phyloP scores from a whole-genome alignment of 108 stramenopile genomes.

The Cyclostephanos tholiformis region DNA sequence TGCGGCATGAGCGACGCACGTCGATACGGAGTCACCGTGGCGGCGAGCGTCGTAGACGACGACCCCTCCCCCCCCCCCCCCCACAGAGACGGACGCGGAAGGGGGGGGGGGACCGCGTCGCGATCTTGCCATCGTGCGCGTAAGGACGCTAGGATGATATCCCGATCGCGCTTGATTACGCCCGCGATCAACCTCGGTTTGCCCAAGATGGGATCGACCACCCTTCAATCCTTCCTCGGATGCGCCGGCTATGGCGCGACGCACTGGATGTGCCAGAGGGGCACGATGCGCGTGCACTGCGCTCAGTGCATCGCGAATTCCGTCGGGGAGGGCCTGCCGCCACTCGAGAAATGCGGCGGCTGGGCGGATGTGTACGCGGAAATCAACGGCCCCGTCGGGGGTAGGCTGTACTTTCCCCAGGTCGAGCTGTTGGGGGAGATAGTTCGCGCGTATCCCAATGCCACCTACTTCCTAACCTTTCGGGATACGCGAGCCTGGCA shows the following conservation, averaged over 20 bases:
- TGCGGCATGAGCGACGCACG: too few relatives aligned
- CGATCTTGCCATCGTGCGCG: too few relatives aligned
- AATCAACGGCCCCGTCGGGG: background rate
- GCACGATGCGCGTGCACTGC: background rate
- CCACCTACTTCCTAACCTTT: constrained; percentile 35
- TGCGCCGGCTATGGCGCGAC: background rate
- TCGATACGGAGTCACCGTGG: too few relatives aligned
- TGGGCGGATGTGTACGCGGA: constrained; percentile 17
- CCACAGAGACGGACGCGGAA: too few relatives aligned
- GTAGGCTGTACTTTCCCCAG: constrained; percentile 3
- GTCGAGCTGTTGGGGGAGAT: constrained; percentile 24
- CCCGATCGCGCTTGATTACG: background rate
- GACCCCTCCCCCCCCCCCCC: too few relatives aligned
- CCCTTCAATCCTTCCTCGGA: constrained; percentile 4
- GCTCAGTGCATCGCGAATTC: constrained; percentile 15
- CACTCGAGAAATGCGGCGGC: background rate
- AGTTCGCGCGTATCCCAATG: constrained; percentile 12
- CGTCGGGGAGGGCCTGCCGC: background rate
- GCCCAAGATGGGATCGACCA: constrained; percentile 6
- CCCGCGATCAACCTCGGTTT: background rate
- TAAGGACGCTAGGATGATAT: too few relatives aligned
- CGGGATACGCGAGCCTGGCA: constrained; percentile 31
- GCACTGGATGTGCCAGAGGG: background rate
- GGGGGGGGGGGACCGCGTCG: too few relatives aligned
- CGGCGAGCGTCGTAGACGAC: too few relatives aligned